These are phyloP conservation scores for Fragilaria radians DNA, from an alignment of 108 stramenopile genomes.

Conservation along the genomic window DNA sequence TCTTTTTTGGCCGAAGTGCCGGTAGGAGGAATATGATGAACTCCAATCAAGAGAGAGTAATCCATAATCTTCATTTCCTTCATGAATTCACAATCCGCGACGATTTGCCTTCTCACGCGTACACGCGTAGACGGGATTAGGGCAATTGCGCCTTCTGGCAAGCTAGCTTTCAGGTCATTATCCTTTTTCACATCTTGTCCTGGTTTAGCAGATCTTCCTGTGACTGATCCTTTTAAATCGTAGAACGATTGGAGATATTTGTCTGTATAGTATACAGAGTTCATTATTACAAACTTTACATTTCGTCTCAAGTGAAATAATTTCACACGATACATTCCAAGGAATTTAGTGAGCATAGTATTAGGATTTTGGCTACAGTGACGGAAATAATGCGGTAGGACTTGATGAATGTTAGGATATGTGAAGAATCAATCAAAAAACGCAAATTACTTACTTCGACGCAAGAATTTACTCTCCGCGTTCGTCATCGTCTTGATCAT, in stretches of 20 bases:
- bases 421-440: slow-evolving; percentile 4
- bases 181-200: slow-evolving; percentile 87
- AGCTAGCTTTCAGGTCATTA: slow-evolving; percentile 61
- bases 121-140: slow-evolving; percentile 45
- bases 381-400: slow-evolving; percentile 94
- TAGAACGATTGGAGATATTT: slow-evolving; percentile 78
- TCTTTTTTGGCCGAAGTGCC: not conserved
- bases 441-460: slow-evolving; percentile 47
- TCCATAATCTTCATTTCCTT: slow-evolving; percentile 90
- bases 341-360: slow-evolving; percentile 89
- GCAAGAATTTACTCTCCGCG: slow-evolving; percentile 93
- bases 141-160: slow-evolving; percentile 56
- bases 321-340: slow-evolving; percentile 98
- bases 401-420: slow-evolving; percentile 14
- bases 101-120: slow-evolving; percentile 61
- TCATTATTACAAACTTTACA: slow-evolving; percentile 93
- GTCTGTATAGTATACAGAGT: slow-evolving; percentile 87
- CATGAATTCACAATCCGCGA: slow-evolving; percentile 71
- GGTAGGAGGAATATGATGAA: slow-evolving; percentile 72
- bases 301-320: slow-evolving; percentile 86
- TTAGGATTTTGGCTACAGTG: slow-evolving; percentile 89
- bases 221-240: slow-evolving; percentile 89
- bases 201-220: slow-evolving; percentile 74
- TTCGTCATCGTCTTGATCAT: slow-evolving; percentile 99
- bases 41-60: slow-evolving; percentile 89